These are phyloP conservation scores for Xylariaceae sp. DNA, from an alignment of 2,329 filamentous ascomycete genomes.

Conservation along the genomic window DNA sequence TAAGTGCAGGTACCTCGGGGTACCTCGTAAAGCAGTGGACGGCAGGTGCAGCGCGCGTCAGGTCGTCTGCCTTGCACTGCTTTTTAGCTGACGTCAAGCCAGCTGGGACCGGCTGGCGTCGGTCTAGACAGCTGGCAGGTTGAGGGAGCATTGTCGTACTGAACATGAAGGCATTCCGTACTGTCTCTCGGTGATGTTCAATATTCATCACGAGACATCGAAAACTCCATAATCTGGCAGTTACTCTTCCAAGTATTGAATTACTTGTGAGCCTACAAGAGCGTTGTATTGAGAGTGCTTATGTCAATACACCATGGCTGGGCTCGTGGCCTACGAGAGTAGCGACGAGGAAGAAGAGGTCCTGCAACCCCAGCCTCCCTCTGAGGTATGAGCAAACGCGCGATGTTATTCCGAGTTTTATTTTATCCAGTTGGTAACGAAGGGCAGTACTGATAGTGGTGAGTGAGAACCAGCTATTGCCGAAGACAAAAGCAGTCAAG, in stretches of 20 bases:
- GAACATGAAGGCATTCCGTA: background rate
- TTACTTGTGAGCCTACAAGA: too few species aligned
- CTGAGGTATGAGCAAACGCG: slow-evolving; percentile 30
- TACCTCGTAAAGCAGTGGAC: slow-evolving; percentile 8
- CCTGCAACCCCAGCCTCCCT: slow-evolving; percentile 16
- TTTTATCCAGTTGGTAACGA: slow-evolving; percentile 8
- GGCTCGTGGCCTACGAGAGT: slow-evolving; percentile 32
- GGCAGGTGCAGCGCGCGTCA: slow-evolving; percentile 25
- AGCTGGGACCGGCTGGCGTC: slow-evolving; percentile 1
- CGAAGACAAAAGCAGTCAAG: slow-evolving; percentile 22
- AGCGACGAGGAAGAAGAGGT: slow-evolving; percentile 33
- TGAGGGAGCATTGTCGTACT: background rate
- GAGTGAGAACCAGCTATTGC: slow-evolving; percentile 33
- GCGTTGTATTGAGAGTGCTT: background rate
- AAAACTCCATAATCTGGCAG: too few species aligned
- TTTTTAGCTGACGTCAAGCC: background rate
- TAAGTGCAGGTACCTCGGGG: background rate
- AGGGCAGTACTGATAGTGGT: slow-evolving; percentile 32
- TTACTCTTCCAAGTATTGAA: too few species aligned
- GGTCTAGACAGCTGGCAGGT: background rate
- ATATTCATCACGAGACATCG: background rate
- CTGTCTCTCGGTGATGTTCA: background rate
- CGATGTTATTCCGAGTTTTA: slow-evolving; percentile 9
- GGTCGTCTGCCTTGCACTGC: slow-evolving; percentile 24
- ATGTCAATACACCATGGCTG: slow-evolving; percentile 20